phyloP scores from a whole-genome alignment of 2,329 filamentous ascomycete genomes.

The Tolypocladium sp. region DNA sequence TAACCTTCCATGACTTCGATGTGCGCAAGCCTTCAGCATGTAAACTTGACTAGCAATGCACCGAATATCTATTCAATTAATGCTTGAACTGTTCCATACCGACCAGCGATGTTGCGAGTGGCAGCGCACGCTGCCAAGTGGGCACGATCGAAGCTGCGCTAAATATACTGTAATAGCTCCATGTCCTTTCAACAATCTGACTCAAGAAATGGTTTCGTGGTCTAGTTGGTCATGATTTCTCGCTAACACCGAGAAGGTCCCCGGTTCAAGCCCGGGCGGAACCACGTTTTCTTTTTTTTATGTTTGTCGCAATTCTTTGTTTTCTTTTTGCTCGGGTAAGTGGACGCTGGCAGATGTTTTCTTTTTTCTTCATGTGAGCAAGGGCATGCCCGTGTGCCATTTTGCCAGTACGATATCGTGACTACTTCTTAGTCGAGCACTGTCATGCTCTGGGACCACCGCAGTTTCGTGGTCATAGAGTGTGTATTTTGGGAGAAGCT shows the following conservation, averaged over 20 bases:
- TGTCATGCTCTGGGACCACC: too few species aligned
- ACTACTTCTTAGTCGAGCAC: too few species aligned
- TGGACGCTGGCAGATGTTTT: neutral
- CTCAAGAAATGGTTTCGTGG: conserved; percentile 10
- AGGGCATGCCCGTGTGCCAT: neutral
- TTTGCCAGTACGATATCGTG: too few species aligned
- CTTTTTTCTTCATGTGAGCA: neutral
- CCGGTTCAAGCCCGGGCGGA: conserved; percentile 18
- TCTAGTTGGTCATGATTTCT: conserved; percentile 19
- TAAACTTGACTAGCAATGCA: too few species aligned
- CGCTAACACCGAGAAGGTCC: conserved; percentile 19
- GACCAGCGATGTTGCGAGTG: too few species aligned
- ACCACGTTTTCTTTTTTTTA: conserved; percentile 9
- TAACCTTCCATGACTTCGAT: too few species aligned
- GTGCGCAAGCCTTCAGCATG: too few species aligned
- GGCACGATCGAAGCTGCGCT: neutral
- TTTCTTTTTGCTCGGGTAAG: neutral
- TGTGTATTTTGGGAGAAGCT: too few species aligned
- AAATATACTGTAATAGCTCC: neutral
- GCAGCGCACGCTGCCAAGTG: too few species aligned
- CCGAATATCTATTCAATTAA: too few species aligned
- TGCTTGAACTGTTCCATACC: too few species aligned
- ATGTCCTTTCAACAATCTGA: neutral
- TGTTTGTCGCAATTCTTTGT: neutral
- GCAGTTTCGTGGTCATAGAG: too few species aligned